These are phyloP conservation scores for Mallotus nudiflorus DNA, from an alignment of 345 rosid genomes.

Conservation along the genomic window DNA sequence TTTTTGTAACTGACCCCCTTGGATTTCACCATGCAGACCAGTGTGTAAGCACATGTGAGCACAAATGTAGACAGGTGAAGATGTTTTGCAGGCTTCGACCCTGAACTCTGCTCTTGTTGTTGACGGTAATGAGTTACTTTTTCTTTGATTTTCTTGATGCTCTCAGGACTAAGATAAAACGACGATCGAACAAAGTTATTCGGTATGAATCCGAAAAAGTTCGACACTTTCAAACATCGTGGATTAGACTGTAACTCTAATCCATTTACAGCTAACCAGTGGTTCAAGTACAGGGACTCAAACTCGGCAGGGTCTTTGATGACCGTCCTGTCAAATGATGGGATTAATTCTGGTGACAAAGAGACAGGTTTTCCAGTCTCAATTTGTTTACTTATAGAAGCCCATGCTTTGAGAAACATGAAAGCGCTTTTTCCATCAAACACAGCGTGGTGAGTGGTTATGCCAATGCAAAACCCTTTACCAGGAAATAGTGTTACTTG, in stretches of 20 bases:
- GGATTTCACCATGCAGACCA: constrained; percentile 12
- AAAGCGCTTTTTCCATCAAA: constrained; percentile 5
- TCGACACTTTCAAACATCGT: constrained; percentile 11
- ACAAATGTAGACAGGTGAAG: constrained; percentile 13
- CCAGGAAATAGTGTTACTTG: constrained; percentile 7
- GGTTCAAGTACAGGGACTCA: neutral
- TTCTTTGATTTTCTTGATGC: constrained; percentile 5
- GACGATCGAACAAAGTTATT: constrained; percentile 3
- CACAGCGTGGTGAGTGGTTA: constrained; percentile 1
- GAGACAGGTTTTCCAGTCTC: neutral
- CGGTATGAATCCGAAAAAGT: neutral
- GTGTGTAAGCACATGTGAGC: constrained; percentile 5
- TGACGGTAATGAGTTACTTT: neutral
- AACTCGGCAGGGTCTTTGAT: constrained; percentile 1
- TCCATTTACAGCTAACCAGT: neutral
- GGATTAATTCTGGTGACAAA: constrained; percentile 13
- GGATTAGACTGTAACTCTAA: neutral
- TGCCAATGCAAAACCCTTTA: constrained; percentile 6
- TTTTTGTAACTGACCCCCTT: neutral
- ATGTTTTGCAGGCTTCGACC: neutral
- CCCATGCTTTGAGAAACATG: constrained; percentile 9
- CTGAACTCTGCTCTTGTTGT: neutral
- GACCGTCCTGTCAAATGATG: constrained; percentile 2
- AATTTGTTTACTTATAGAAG: neutral
- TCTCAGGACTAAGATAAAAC: neutral